Conservation (phyloP, 139 green algal species). For the Coelastrella sp. region DNA sequence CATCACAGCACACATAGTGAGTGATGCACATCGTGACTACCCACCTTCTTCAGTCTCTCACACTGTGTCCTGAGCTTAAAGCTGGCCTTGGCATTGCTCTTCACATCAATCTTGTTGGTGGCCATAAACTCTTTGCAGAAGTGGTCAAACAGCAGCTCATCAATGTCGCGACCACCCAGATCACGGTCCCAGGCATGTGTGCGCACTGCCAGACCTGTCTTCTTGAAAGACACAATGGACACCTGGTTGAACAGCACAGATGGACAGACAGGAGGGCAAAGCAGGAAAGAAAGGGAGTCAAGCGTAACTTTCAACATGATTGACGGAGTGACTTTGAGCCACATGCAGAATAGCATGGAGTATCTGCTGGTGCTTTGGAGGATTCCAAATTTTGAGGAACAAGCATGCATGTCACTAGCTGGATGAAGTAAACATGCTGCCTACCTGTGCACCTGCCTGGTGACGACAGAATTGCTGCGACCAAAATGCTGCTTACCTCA, state of each 20-base stretch:
- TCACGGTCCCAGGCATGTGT: conserved; percentile 92
- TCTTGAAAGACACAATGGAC: conserved; percentile 92
- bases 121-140: conserved; percentile 89
- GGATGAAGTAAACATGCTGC: too few relatives aligned
- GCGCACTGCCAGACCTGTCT: conserved; percentile 88
- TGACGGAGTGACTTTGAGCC: too few relatives aligned
- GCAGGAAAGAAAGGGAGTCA: too few relatives aligned
- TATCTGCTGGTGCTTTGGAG: too few relatives aligned
- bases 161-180: conserved; percentile 93
- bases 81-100: conserved; percentile 79
- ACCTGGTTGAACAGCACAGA: too few relatives aligned
- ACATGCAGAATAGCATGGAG: too few relatives aligned
- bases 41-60: conserved; percentile 82
- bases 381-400: too few relatives aligned
- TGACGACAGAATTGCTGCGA: too few relatives aligned
- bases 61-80: conserved; percentile 88
- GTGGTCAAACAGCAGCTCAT: conserved; percentile 94
- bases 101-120: conserved; percentile 89
- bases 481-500: conserved; percentile 74
- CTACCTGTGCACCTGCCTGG: background rate
- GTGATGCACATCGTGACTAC: background rate
- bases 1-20: too few relatives aligned
- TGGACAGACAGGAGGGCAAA: too few relatives aligned
- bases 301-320: too few relatives aligned
- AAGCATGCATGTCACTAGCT: too few relatives aligned